A percentile compares a stretch with the other conserved stretches of the same genome.
Evolutionary conservation across 441 rosid genomes (phyloP).

Genomic region (Theobroma grandiflorum): DNA sequence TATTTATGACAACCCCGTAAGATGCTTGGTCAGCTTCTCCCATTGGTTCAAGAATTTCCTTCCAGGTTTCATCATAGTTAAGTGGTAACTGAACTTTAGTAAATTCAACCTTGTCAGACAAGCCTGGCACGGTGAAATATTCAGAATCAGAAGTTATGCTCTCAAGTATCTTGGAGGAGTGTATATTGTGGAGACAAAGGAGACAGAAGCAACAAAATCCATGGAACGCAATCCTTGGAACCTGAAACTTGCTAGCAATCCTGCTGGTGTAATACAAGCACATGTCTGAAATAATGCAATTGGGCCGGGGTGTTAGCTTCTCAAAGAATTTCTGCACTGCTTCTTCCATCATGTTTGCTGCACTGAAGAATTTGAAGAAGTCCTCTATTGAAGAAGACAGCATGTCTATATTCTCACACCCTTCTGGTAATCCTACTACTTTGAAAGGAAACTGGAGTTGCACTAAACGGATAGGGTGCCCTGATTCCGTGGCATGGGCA

Average conservation of each 20-base stretch:
- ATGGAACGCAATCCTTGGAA: conserved; percentile 51
- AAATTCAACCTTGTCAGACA: conserved; percentile 42
- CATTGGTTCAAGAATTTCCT: conserved; percentile 29
- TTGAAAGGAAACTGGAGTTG: conserved; percentile 35
- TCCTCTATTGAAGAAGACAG: conserved; percentile 13
- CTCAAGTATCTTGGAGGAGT: conserved; percentile 24
- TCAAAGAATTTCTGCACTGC: conserved; percentile 40
- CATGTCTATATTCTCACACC: conserved; percentile 34
- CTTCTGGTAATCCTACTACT: conserved; percentile 41
- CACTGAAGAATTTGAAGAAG: conserved; percentile 29
- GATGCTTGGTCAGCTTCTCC: conserved; percentile 32
- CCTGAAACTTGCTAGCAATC: conserved; percentile 38
- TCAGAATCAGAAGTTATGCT: conserved; percentile 29
- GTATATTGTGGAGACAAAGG: conserved; percentile 27
- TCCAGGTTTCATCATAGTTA: conserved; percentile 28
- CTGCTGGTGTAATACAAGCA: conserved; percentile 40
- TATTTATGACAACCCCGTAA: conserved; percentile 44
- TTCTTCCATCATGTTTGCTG: conserved; percentile 34
- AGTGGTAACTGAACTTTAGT: conserved; percentile 26
- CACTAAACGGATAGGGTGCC: conserved; percentile 31
- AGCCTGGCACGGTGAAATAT: conserved; percentile 31
- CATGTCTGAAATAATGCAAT: conserved; percentile 47
- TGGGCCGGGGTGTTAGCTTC: conserved; percentile 40
- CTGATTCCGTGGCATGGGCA: conserved; percentile 27
- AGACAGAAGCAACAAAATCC: conserved; percentile 46